Base-by-base conservation (phyloP, 2,329 filamentous ascomycete genomes). In the Talaromyces atroroseus region DNA sequence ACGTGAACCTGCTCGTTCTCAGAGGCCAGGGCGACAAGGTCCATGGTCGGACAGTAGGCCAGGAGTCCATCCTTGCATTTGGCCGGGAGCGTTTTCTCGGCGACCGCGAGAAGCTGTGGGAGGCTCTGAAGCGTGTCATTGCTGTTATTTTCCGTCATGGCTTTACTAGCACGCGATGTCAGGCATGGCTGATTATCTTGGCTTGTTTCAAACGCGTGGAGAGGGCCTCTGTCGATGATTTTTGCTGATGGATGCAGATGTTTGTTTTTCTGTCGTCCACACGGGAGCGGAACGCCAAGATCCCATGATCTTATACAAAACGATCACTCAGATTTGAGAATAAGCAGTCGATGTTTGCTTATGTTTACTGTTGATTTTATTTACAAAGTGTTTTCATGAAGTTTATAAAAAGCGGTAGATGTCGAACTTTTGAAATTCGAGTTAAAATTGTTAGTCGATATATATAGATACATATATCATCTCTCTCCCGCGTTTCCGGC, bases 1-100 rank as follows among this genome's bases (percentile, higher is more conserved):
- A 96, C 84, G 62, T 87, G 80, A 18, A 96, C 76, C 50, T 85
- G 84, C 49, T 84, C 84, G 59, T 85, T 82, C 16, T 80, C 78
- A n/a, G 80, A 82, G 14, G 87, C 86, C 12, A 90, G 77, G 12
- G 88, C 88, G 12, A 91, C 79, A 47, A 97, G 79, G 72, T 96
- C 90, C 76, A 95, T 89, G 8, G 86, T 87, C 16, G 92, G 90
- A 71, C 90, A 95, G 71, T 88, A 90, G 24, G 85, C 80, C 34
- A 92, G 78, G 51, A 87, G 26, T 58, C 64, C 66, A 51, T 69
- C 59, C 62, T 76, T 76, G 63, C 72, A 74, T 71, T 71, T 74
- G 64, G 68, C 65, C 32, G 70, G 64, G 40, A 76, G 64, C 50
- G 65, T 68, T 62, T 76, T 74, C 60, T 74, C 73, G 44, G 68